phyloP scores from a whole-genome alignment of 2,329 filamentous ascomycete genomes.

The Aspergillus eucalypticola region DNA sequence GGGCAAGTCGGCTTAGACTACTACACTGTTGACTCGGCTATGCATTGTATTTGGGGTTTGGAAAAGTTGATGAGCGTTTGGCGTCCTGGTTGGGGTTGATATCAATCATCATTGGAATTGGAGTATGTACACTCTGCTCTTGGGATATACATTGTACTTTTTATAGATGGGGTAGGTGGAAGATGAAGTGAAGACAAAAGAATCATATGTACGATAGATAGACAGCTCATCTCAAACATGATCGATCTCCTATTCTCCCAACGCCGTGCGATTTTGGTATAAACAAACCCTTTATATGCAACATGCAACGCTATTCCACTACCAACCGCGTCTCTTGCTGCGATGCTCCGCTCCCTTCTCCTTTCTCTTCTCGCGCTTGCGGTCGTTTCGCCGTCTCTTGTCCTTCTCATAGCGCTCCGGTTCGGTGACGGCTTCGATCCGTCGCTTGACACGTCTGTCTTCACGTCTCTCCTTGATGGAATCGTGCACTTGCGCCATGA shows the following conservation, averaged over 20 bases:
- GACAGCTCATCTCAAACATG: not conserved
- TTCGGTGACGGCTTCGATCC: constrained; percentile 79
- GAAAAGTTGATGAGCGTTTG: not conserved
- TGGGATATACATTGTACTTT: not conserved
- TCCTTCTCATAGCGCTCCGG: constrained; percentile 76
- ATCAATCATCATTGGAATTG: not conserved
- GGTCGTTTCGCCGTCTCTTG: constrained; percentile 81
- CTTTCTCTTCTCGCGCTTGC: constrained; percentile 81
- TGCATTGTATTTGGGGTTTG: no score
- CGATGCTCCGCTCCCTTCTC: constrained; percentile 73
- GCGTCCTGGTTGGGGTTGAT: not conserved
- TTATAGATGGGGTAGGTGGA: not conserved
- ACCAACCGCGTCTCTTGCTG: constrained; percentile 71
- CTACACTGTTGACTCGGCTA: no score
- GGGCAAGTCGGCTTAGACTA: not conserved
- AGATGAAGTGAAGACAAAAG: not conserved
- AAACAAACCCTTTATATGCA: constrained; percentile 17
- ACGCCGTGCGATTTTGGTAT: constrained; percentile 27
- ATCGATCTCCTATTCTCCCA: constrained; percentile 16
- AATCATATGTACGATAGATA: constrained; percentile 7
- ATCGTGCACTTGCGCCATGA: constrained; percentile 74
- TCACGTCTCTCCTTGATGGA: constrained; percentile 71
- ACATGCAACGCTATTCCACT: constrained; percentile 27
- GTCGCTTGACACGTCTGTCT: constrained; percentile 77
- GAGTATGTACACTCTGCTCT: constrained; percentile 26